Conservation (phyloP, 2,329 filamentous ascomycete genomes). For the Calonectria honghensis region DNA sequence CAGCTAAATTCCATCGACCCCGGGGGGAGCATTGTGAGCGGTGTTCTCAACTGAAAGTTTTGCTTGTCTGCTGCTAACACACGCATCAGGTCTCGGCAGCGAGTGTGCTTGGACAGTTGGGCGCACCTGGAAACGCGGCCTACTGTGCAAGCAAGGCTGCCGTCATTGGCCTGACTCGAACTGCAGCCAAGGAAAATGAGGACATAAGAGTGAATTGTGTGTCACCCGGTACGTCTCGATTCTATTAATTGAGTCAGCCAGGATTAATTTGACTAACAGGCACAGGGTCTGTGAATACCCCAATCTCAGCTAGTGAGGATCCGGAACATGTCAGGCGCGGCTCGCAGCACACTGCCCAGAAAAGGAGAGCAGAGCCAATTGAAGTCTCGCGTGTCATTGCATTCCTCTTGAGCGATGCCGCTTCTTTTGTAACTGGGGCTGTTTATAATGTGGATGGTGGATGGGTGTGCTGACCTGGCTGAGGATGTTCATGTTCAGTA, state of each 20-base stretch:
- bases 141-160: constrained; percentile 42
- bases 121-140: constrained; percentile 53
- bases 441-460: constrained; percentile 65
- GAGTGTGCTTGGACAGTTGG: constrained; percentile 58
- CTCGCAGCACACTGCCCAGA: constrained; percentile 41
- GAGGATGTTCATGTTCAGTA: too few relatives aligned
- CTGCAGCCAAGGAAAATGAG: constrained; percentile 55
- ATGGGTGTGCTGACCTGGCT: constrained; percentile 45
- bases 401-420: constrained; percentile 52
- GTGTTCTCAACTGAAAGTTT: too few relatives aligned
- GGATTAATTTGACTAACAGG: too few relatives aligned
- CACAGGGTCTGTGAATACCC: constrained; percentile 44
- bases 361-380: constrained; percentile 37
- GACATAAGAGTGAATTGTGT: constrained; percentile 46
- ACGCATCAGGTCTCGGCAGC: constrained; percentile 47
- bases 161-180: constrained; percentile 49
- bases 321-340: constrained; percentile 39
- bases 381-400: constrained; percentile 46
- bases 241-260: too few relatives aligned
- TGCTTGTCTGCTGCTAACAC: neutral
- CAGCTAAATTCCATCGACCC: constrained; percentile 61
- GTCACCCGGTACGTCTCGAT: constrained; percentile 35
- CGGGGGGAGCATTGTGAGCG: constrained; percentile 49
- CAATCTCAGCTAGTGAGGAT: constrained; percentile 45
- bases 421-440: constrained; percentile 52